These are phyloP conservation scores for Scedosporium boydii DNA, from an alignment of 2,329 filamentous ascomycete species.

Conservation along the genomic window DNA sequence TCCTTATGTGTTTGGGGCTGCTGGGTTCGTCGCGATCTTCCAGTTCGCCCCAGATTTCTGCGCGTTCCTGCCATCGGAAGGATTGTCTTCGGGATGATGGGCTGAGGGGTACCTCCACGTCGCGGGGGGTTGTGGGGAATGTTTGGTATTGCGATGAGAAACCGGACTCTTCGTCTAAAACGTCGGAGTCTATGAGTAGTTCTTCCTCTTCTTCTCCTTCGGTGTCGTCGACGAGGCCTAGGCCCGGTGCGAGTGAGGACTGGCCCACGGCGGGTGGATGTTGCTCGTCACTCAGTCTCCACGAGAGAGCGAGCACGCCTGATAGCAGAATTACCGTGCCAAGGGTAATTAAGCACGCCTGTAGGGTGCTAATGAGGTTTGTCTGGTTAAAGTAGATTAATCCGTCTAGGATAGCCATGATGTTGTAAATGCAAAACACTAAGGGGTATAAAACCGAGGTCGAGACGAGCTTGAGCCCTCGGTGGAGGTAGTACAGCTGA, in stretches of 20 bases:
- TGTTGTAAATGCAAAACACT: slow-evolving; percentile 98
- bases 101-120: slow-evolving; percentile 32
- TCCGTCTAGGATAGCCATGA: slow-evolving; percentile 93
- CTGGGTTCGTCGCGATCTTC: slow-evolving; percentile 45
- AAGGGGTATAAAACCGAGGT: slow-evolving; percentile 94
- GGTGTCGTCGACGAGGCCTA: slow-evolving; percentile 69
- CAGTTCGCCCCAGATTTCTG: slow-evolving; percentile 81
- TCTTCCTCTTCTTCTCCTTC: slow-evolving; percentile 45
- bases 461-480: slow-evolving; percentile 86
- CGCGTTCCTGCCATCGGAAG: slow-evolving; percentile 49
- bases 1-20: slow-evolving; percentile 27
- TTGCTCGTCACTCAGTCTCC: slow-evolving; percentile 78
- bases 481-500: slow-evolving; percentile 91
- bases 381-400: slow-evolving; percentile 94
- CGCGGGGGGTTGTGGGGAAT: slow-evolving; percentile 30
- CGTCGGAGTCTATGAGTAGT: slow-evolving; percentile 23
- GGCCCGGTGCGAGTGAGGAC: slow-evolving; percentile 68
- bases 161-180: slow-evolving; percentile 15
- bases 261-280: slow-evolving; percentile 49
- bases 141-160: slow-evolving; percentile 9
- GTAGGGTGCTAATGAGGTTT: slow-evolving; percentile 63
- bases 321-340: slow-evolving; percentile 79
- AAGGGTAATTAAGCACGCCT: slow-evolving; percentile 73
- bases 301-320: slow-evolving; percentile 85
- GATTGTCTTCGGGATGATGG: slow-evolving; percentile 36